Evolutionary conservation across 2,329 filamentous ascomycete species (phyloP).

Genomic region (Trichothecium sympodiale): DNA sequence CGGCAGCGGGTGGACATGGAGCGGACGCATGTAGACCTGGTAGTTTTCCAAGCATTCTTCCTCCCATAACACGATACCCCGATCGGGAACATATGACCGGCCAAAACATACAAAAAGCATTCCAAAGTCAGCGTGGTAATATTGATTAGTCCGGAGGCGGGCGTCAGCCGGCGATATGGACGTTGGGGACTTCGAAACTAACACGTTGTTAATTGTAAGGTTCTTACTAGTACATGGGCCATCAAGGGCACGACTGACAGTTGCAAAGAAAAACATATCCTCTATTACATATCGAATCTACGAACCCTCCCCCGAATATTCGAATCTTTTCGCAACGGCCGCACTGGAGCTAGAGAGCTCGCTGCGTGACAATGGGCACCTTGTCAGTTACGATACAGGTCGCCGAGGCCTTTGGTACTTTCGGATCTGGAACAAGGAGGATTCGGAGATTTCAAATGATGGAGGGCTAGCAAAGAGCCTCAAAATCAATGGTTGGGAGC

Average conservation of each 20-base stretch:
- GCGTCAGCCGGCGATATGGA: conserved; percentile 41
- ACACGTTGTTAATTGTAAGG: conserved; percentile 46
- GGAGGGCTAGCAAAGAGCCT: conserved; percentile 12
- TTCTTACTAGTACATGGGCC: conserved; percentile 3
- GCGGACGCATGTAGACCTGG: no score
- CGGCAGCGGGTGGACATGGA: no score
- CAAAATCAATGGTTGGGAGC: conserved; percentile 30
- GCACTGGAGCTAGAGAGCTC: conserved; percentile 40
- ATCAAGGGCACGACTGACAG: conserved; percentile 6
- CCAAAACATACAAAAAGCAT: not conserved
- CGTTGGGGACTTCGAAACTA: conserved; percentile 52
- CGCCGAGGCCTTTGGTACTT: conserved; percentile 46
- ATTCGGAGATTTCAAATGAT: conserved; percentile 10
- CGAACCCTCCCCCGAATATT: conserved; percentile 32
- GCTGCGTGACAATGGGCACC: conserved; percentile 39
- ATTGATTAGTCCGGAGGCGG: no score
- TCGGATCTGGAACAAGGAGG: conserved; percentile 32
- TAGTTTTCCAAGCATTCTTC: no score
- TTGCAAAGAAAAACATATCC: conserved; percentile 41
- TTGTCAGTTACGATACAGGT: conserved; percentile 40
- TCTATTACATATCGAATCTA: conserved; percentile 45
- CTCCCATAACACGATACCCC: no score
- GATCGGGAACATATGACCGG: no score
- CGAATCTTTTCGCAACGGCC: conserved; percentile 31
- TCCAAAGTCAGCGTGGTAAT: no score